Evolutionary conservation across 228 moss, liverwort and hornwort genomes (phyloP), one percentile per base, ranked within the genome.

Genomic region (Sphagnum magellanicum): DNA sequence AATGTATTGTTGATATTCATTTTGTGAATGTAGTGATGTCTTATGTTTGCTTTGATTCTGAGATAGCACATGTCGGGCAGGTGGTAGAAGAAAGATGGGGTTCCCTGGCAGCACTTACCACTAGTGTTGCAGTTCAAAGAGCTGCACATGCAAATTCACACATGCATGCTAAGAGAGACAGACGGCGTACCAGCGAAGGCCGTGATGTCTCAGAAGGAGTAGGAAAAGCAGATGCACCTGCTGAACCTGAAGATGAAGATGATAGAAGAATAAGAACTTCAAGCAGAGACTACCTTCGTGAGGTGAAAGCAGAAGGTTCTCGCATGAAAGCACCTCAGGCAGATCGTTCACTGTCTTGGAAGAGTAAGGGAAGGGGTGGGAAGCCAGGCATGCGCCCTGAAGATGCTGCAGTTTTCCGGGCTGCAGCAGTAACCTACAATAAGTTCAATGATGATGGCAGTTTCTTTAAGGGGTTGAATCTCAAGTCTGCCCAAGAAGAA

Each of bases 21-120:
- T 16, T 6, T 10, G 63, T 63, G 32, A 7, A 63, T 48, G 47
- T 17, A 47, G 63, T 5, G 5, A 48, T 6, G 17, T 17, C 16
- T 9, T 6, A 47, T 32, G 5, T 63, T 5, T 6, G 14, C 48
- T 49, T 64, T 64, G 8, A 8, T 10, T 64, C 55, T 55, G 55
- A 55, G 55, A 55, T 55, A 55, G 10, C 9, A 8, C 48, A 4
- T 4, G 6, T 63, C 14, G 67, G 48, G 16, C 81, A 95, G 95
- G 90, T 95, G 71, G 92, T 95, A 59, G 90, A 92, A 72, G 95
- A 95, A 72, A 89, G 95, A 63, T 95, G 92, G 92, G 95, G 87
- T 51, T 90, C 95, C 32, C 83, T 95, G 52, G 89, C 83, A 49
- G 51, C 85, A 53, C 79, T 95, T 50, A 87, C 90, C 59, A 83